Evolutionary conservation across 495 filamentous ascomycete species (phyloP).

Genomic region (Hypomontagnella monticulosa): DNA sequence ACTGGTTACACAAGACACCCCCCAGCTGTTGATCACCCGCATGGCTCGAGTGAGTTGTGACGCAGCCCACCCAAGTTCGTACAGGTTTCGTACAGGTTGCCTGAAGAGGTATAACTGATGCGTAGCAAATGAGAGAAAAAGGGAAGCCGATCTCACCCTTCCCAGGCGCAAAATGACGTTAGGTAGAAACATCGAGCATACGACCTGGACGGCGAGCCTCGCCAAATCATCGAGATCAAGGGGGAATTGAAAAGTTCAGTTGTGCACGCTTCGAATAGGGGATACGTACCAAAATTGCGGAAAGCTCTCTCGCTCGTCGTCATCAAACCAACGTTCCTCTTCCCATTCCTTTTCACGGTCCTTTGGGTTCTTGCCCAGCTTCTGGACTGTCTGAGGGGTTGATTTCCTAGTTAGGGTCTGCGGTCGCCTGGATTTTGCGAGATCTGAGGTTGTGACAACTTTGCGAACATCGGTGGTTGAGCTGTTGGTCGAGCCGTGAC

Average conservation of each 20-base stretch:
- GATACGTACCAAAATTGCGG: conserved; percentile 61
- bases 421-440: conserved; percentile 51
- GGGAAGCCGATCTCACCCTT: conserved; percentile 36
- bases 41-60: conserved; percentile 49
- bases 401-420: conserved; percentile 51
- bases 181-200: conserved; percentile 19
- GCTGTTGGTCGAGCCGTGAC: conserved; percentile 57
- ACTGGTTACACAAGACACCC: conserved; percentile 45
- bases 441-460: conserved; percentile 46
- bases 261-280: conserved; percentile 2
- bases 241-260: conserved; percentile 1
- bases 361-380: conserved; percentile 55
- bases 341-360: conserved; percentile 58
- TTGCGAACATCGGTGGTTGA: conserved; percentile 62
- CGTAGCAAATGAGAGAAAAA: conserved; percentile 27
- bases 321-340: conserved; percentile 57
- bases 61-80: conserved; percentile 47
- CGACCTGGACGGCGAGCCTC: conserved; percentile 15
- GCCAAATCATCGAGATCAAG: conserved; percentile 21
- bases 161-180: conserved; percentile 37
- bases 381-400: conserved; percentile 50
- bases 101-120: conserved; percentile 46
- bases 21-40: conserved; percentile 53
- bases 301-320: conserved; percentile 62
- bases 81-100: conserved; percentile 40